phyloP scores from a whole-genome alignment of 192 early-diverging fungal species.

The Kickxella alabastrina region DNA sequence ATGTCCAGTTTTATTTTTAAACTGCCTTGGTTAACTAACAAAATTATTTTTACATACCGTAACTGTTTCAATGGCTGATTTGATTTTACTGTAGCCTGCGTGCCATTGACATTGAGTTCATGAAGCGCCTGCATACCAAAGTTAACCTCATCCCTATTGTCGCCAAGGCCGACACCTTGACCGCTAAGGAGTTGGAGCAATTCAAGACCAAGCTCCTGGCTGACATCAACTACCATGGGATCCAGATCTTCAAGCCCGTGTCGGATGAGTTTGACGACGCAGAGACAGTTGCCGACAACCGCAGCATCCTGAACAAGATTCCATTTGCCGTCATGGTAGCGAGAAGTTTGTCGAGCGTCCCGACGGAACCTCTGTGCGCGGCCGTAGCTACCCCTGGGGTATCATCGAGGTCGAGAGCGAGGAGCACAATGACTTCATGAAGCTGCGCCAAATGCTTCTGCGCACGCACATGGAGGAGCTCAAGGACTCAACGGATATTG shows the following conservation, averaged over 20 bases:
- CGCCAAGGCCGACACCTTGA: conserved; percentile 90
- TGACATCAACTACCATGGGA: conserved; percentile 78
- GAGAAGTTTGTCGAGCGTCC: conserved; percentile 77
- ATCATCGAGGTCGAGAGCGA: conserved; percentile 97
- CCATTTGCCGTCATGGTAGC: conserved; percentile 95
- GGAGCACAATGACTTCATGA: conserved; percentile 94
- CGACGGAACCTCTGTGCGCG: conserved; percentile 83
- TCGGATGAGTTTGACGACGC: conserved; percentile 79
- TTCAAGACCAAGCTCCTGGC: conserved; percentile 86
- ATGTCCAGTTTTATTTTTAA: background rate
- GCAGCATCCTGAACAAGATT: conserved; percentile 86
- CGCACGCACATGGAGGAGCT: conserved; percentile 97
- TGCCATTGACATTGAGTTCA: conserved; percentile 92
- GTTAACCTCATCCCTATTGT: conserved; percentile 88
- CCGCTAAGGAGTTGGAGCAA: conserved; percentile 67
- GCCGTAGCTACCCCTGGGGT: conserved; percentile 90
- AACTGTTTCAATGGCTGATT: too few relatives aligned
- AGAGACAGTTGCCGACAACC: conserved; percentile 79
- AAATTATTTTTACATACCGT: too few relatives aligned
- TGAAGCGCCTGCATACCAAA: conserved; percentile 84
- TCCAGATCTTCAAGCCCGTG: conserved; percentile 81
- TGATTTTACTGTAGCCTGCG: conserved; percentile 67
- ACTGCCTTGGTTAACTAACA: background rate
- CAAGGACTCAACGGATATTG: conserved; percentile 85
- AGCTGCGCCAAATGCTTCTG: conserved; percentile 87